Evolutionary conservation across 1,284 basidiomycete species (phyloP).

Genomic region (Papiliotrema nemorosa): DNA sequence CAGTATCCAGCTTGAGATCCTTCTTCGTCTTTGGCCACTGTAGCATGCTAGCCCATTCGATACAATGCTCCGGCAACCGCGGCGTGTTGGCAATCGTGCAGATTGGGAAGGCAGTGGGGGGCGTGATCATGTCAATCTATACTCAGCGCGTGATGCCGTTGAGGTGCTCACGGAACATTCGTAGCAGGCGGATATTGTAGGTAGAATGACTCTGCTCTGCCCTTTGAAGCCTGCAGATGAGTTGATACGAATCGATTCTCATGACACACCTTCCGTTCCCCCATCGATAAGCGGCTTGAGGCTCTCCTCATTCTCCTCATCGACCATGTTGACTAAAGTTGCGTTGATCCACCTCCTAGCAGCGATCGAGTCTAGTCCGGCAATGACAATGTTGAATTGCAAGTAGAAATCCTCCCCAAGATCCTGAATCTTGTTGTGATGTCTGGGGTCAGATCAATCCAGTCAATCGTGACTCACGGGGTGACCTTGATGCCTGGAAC

Average conservation of each 20-base stretch:
- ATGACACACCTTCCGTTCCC: slow-evolving; percentile 88
- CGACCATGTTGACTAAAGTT: slow-evolving; percentile 90
- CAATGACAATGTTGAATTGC: slow-evolving; percentile 95
- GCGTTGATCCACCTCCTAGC: slow-evolving; percentile 99
- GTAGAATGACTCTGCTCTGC: slow-evolving; percentile 94
- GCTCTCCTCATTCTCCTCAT: slow-evolving; percentile 83
- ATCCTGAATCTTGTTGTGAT: slow-evolving; percentile 97
- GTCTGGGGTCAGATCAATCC: slow-evolving; percentile 55
- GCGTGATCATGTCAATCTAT: slow-evolving; percentile 91
- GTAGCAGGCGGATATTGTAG: slow-evolving; percentile 93
- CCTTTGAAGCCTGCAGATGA: slow-evolving; percentile 82
- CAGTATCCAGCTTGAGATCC: slow-evolving; percentile 93
- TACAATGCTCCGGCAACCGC: slow-evolving; percentile 95
- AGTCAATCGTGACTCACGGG: slow-evolving; percentile 61
- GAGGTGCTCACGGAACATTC: slow-evolving; percentile 69
- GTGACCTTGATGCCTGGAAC: slow-evolving; percentile 92
- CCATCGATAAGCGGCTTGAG: slow-evolving; percentile 98
- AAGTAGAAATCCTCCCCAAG: slow-evolving; percentile 94
- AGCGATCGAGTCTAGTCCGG: slow-evolving; percentile 96
- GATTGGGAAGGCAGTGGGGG: slow-evolving; percentile 94
- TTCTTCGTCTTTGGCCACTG: slow-evolving; percentile 93
- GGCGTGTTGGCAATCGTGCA: slow-evolving; percentile 99
- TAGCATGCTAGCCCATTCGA: slow-evolving; percentile 99
- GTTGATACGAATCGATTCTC: neutral
- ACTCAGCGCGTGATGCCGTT: neutral